Evolutionary conservation across 257 asterid genomes (phyloP).

Genomic region (Solanum appendiculatum): DNA sequence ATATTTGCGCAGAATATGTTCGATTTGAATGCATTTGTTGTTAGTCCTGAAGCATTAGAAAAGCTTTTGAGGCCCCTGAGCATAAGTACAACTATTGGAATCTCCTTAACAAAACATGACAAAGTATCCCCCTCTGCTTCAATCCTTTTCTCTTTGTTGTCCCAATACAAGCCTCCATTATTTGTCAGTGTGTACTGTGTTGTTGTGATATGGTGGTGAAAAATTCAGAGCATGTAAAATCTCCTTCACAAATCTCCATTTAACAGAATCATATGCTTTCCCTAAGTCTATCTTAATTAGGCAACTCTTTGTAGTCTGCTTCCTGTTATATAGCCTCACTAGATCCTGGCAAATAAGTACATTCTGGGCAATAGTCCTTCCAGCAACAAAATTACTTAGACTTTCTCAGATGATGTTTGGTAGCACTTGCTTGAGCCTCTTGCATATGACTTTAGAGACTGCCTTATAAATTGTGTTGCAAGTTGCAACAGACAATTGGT

Average conservation of each 20-base stretch:
- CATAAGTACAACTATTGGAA: no score
- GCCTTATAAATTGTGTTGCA: background rate
- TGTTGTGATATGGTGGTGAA: background rate
- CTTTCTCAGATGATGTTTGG: background rate
- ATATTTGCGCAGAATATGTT: background rate
- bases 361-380: no score
- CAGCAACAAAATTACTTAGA: background rate
- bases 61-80: background rate
- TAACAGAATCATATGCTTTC: background rate
- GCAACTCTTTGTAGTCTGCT: background rate
- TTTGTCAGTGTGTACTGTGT: background rate
- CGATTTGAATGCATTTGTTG: background rate
- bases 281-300: background rate
- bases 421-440: background rate
- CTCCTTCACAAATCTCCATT: background rate
- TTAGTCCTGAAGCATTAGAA: background rate
- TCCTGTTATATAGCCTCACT: background rate
- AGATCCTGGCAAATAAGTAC: no score
- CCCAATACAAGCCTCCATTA: background rate
- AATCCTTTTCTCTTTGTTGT: background rate
- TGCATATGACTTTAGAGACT: background rate
- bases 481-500: background rate
- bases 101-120: no score
- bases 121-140: no score
- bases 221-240: background rate